These are phyloP conservation scores for Lachancea fermentati DNA, from an alignment of 805 yeast species.

Conservation along the genomic window DNA sequence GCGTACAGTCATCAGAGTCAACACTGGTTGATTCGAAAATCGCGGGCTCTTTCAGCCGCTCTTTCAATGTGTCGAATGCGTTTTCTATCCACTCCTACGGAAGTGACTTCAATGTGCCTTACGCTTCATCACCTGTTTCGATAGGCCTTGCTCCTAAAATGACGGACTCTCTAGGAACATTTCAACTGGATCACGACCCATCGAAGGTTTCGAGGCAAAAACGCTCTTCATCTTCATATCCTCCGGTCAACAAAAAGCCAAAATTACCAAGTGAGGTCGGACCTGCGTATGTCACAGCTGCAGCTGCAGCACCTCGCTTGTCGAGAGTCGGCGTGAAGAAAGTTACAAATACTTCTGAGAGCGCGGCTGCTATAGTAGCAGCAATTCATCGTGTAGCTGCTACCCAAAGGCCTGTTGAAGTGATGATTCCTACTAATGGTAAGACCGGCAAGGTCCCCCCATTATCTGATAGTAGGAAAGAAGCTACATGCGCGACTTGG, in stretches of 20 bases:
- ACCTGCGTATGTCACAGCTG: conserved; percentile 51
- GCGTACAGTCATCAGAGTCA: conserved; percentile 20
- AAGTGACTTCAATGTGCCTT: conserved; percentile 47
- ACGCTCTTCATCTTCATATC: background rate
- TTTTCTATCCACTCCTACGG: conserved; percentile 9
- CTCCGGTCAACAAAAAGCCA: conserved; percentile 1
- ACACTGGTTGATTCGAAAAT: conserved; percentile 27
- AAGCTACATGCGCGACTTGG: conserved; percentile 39
- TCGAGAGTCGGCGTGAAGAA: conserved; percentile 43
- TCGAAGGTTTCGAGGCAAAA: background rate
- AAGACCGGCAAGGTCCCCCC: background rate
- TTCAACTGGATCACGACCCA: background rate
- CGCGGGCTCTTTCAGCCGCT: conserved; percentile 2
- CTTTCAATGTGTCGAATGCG: conserved; percentile 4
- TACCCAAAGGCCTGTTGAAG: conserved; percentile 28
- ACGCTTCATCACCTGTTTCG: conserved; percentile 72
- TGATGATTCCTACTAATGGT: background rate
- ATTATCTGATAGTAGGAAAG: background rate
- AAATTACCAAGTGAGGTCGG: background rate
- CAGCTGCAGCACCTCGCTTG: conserved; percentile 78
- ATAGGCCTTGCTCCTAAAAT: conserved; percentile 40
- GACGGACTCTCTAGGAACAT: background rate
- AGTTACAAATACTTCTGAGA: conserved; percentile 36
- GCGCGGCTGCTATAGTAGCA: conserved; percentile 70
- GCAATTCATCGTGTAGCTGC: conserved; percentile 45